phyloP scores from a whole-genome alignment of 1,139 yeast genomes.

The Protomyces inouyei region DNA sequence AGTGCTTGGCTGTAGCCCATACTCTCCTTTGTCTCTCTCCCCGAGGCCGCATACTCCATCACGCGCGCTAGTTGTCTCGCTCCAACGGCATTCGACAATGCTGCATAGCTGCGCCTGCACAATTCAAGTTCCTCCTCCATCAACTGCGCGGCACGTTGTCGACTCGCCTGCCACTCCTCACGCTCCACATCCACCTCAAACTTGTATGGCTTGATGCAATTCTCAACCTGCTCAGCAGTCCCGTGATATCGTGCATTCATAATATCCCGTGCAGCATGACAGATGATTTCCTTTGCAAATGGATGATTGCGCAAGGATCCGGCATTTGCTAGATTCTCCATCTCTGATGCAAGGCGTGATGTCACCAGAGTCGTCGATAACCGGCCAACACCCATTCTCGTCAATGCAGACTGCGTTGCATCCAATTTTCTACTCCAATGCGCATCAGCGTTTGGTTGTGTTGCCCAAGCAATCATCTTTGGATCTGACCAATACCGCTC shows the following conservation, averaged over 20 bases:
- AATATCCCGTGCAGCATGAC: slow-evolving; percentile 78
- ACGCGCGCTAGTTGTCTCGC: slow-evolving; percentile 78
- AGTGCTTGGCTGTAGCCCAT: slow-evolving; percentile 60
- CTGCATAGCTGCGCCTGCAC: slow-evolving; percentile 61
- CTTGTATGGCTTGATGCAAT: slow-evolving; percentile 94
- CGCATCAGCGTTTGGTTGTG: slow-evolving; percentile 60
- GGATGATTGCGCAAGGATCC: slow-evolving; percentile 82
- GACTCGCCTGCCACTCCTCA: slow-evolving; percentile 81
- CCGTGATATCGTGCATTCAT: slow-evolving; percentile 73
- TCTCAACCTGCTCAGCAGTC: slow-evolving; percentile 97
- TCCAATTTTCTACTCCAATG: slow-evolving; percentile 90
- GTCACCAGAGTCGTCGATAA: slow-evolving; percentile 78
- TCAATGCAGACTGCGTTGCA: slow-evolving; percentile 71
- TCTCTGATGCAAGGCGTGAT: slow-evolving; percentile 69
- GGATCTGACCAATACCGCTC: slow-evolving; percentile 68
- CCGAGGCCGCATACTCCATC: slow-evolving; percentile 46
- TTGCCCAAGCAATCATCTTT: slow-evolving; percentile 37
- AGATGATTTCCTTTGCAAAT: slow-evolving; percentile 71
- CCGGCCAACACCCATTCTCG: slow-evolving; percentile 91
- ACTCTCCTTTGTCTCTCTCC: slow-evolving; percentile 44
- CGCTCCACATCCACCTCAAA: slow-evolving; percentile 95
- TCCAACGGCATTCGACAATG: slow-evolving; percentile 70
- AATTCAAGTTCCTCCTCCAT: slow-evolving; percentile 81
- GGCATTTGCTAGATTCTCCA: slow-evolving; percentile 58
- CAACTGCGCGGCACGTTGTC: slow-evolving; percentile 68